A percentile compares a stretch with the other conserved stretches of the same genome.
phyloP scores from a whole-genome alignment of 2,329 filamentous ascomycete species.

The Aspergillus flavus region DNA sequence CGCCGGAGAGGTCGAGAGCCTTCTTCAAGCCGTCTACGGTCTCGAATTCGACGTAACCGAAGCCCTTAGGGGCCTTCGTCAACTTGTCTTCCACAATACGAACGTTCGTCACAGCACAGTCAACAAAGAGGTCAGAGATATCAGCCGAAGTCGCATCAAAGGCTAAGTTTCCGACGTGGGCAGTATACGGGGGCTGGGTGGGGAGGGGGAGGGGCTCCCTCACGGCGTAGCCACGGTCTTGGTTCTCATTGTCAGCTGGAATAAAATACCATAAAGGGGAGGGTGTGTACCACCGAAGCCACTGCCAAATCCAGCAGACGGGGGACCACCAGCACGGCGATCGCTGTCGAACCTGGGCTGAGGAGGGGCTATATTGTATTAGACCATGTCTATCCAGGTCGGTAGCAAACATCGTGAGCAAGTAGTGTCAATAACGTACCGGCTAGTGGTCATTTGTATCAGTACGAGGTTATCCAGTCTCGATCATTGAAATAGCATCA shows the following conservation, averaged over 20 bases:
- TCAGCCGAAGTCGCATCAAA: constrained; percentile 88
- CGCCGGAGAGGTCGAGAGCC: constrained; percentile 80
- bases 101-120: constrained; percentile 84
- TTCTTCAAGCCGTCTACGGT: constrained; percentile 87
- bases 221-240: constrained; percentile 44
- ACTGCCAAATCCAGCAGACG: constrained; percentile 38
- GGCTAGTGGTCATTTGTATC: constrained; percentile 24
- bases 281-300: constrained; percentile 37
- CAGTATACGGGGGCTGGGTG: constrained; percentile 90
- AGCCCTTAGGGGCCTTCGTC: constrained; percentile 92
- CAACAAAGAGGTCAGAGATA: constrained; percentile 81
- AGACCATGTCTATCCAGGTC: constrained; percentile 17
- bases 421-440: constrained; percentile 28
- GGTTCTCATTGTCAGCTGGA: constrained; percentile 20
- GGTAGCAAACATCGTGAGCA: constrained; percentile 8
- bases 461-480: background rate
- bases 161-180: constrained; percentile 93
- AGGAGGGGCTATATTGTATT: constrained; percentile 38
- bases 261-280: constrained; percentile 10
- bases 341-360: constrained; percentile 53
- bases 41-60: constrained; percentile 94
- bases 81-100: constrained; percentile 97
- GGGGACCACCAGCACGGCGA: constrained; percentile 51
- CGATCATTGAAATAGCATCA: constrained; percentile 18
- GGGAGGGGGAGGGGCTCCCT: constrained; percentile 81